These are phyloP conservation scores for Pseudogymnoascus destructans DNA, from an alignment of 2,329 filamentous ascomycete species.

Conservation along the genomic window DNA sequence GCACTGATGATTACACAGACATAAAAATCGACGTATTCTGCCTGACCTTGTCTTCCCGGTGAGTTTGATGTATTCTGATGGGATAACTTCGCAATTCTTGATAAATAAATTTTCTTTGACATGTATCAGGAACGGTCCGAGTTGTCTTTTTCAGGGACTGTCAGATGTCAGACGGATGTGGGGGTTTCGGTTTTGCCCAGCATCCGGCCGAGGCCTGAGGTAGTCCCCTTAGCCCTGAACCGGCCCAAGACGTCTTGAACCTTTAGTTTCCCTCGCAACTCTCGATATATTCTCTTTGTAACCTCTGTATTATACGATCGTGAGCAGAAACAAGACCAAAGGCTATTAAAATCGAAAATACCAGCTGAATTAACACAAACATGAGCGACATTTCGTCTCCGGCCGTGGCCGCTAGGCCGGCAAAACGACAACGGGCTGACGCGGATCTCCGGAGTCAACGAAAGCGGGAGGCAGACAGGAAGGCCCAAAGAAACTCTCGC, in stretches of 20 bases:
- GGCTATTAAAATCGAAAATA: background rate
- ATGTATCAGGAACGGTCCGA: background rate
- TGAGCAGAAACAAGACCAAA: background rate
- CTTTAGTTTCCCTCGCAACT: background rate
- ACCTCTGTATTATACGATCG: background rate
- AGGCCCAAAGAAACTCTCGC: slow-evolving; percentile 16
- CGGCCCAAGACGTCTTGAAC: background rate
- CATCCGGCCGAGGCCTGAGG: background rate
- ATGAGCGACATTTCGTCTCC: slow-evolving; percentile 21
- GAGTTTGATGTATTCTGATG: background rate
- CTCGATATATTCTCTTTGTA: background rate
- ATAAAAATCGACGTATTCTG: background rate
- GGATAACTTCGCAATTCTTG: background rate
- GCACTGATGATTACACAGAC: background rate
- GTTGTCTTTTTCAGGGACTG: background rate
- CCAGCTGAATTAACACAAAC: background rate
- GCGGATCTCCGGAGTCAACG: slow-evolving; percentile 9
- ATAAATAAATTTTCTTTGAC: background rate
- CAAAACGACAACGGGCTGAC: background rate
- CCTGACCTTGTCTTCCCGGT: background rate
- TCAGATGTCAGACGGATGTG: background rate
- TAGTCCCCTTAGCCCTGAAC: background rate
- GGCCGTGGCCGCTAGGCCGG: slow-evolving; percentile 19
- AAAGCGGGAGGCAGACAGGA: slow-evolving; percentile 16
- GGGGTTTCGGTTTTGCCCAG: background rate